Percentiles rank a stretch among this genome's conserved stretches.
phyloP scores from a whole-genome alignment of 2,329 filamentous ascomycete species.

The Calycina marina region DNA sequence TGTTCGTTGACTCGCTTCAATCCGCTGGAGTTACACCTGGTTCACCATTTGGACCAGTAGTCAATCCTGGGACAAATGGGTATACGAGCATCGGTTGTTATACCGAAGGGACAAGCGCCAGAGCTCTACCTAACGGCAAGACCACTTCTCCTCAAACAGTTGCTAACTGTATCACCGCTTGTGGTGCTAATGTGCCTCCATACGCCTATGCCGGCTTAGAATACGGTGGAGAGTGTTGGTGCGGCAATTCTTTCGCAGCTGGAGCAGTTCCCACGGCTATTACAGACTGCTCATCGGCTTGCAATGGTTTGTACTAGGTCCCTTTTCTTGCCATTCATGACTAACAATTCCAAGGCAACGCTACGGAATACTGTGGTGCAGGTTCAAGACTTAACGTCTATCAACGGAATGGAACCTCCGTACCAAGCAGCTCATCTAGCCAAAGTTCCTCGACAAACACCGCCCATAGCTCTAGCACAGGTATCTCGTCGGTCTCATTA shows the following conservation, averaged over 20 bases:
- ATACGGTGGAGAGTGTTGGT: conserved; percentile 23
- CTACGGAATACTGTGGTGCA: conserved; percentile 23
- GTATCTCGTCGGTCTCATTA: too few species aligned
- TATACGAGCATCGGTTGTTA: conserved; percentile 24
- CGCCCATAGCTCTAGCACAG: too few species aligned
- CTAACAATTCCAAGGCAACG: conserved; percentile 12
- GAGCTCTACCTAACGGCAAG: conserved; percentile 11
- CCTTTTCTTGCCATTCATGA: neutral
- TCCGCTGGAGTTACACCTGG: conserved; percentile 11
- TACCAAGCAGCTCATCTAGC: too few species aligned
- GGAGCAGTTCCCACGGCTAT: conserved; percentile 10
- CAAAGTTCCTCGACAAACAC: too few species aligned
- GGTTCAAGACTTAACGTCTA: conserved; percentile 18
- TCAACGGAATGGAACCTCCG: too few species aligned
- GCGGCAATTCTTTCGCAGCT: conserved; percentile 14
- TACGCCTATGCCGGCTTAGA: conserved; percentile 16
- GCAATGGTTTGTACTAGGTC: conserved; percentile 11
- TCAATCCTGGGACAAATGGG: conserved; percentile 8
- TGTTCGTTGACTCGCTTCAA: conserved; percentile 27
- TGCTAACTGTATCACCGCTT: conserved; percentile 15
- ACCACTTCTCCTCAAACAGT: conserved; percentile 3
- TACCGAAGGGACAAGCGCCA: conserved; percentile 15
- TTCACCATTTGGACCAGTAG: conserved; percentile 8
- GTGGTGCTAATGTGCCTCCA: conserved; percentile 9
- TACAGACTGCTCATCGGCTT: conserved; percentile 19